Base-by-base conservation (phyloP, 768 basidiomycete genomes). In the Suillus decipiens region DNA sequence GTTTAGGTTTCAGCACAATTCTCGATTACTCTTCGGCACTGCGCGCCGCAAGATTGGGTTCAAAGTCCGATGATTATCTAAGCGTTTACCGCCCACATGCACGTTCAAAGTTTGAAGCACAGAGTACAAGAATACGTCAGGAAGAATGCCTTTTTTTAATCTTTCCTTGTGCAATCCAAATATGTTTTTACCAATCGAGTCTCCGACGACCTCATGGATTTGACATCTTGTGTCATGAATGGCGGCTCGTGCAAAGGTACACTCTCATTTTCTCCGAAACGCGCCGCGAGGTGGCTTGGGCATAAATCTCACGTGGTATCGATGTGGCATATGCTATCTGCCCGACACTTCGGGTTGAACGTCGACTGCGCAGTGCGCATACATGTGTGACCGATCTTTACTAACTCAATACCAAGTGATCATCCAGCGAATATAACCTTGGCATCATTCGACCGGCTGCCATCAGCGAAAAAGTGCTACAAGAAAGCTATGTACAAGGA, bases 171-270 rank as follows among this genome's bases (percentile, higher is more conserved):
- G 51, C 28, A 34, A 34, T 34, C n/a, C 33, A 34, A 53, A n/a
- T 53, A 34, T 19, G 31, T 55, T 17, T n/a, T 34, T 17, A 3
- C 11, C 14, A 22, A 37, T 55, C 54, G 17, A 57, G 39, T 41
- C 24, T 57, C 17, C 19, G 39, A 41, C 37, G 17, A 6, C 55
- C 55, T 57, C 55, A 19, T 57, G 55, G 36, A 17, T 3, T 39
- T 39, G 36, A 56, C 36, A 37, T 56, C 15, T 22, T 56, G 55
- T 56, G 55, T 37, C 8, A 28, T 28, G 51, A 53, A 53, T 53
- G 31, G 31, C 19, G 2, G 19, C 33, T 53, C 19, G 34, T 53
- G 51, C 19, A n/a, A 53, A 53, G 51, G 51, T n/a, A 53, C 51
- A 31, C 14, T 6, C 19, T n/a, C 2, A 53, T n/a, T 34, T 33